Conservation (phyloP, 805 yeast species). For the Wickerhamiella lipophila region DNA sequence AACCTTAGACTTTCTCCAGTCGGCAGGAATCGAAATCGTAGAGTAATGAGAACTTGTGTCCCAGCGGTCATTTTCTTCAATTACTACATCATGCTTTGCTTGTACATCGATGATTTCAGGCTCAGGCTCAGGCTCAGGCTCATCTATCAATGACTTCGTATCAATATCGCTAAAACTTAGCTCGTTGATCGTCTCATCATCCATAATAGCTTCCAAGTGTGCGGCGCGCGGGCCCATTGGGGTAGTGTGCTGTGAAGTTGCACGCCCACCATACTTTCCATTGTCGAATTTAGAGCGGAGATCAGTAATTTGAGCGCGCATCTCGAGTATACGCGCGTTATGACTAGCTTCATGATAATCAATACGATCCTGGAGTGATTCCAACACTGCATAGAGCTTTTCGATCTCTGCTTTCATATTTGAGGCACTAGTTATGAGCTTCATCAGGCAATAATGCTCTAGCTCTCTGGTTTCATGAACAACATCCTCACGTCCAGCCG, state of each 20-base stretch:
- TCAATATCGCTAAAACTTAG: not conserved
- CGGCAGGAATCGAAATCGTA: not conserved
- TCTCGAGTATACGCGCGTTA: not conserved
- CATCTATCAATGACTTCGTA: not conserved
- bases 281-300: not conserved
- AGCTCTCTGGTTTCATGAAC: not conserved
- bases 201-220: too few relatives aligned
- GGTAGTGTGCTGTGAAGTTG: not conserved
- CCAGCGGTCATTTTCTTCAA: not conserved
- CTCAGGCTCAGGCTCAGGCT: not conserved
- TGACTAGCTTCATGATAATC: not conserved
- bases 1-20: not conserved
- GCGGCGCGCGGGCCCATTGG: too few relatives aligned
- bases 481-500: not conserved
- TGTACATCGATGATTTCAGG: not conserved
- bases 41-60: not conserved
- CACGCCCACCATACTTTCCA: not conserved
- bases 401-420: not conserved
- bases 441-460: slow-evolving; percentile 6
- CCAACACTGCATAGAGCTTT: not conserved
- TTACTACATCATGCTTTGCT: not conserved
- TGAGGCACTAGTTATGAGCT: not conserved
- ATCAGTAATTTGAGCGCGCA: not conserved
- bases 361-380: not conserved
- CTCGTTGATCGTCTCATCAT: not conserved